Conservation (phyloP, 352 stramenopile genomes). For the Phytophthora foliorum region DNA sequence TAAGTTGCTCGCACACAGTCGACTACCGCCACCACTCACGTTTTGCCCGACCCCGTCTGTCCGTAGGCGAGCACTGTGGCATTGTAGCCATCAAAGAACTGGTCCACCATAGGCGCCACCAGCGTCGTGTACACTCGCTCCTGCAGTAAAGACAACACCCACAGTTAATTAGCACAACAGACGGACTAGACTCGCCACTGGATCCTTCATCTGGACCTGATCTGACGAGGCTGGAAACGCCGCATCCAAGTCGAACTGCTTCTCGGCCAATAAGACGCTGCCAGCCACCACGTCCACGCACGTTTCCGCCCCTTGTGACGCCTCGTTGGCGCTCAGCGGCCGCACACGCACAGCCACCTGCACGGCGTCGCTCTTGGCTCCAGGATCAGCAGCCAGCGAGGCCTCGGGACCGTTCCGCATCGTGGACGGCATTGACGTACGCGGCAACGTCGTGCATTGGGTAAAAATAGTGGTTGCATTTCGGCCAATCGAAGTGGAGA, state of each 20-base stretch:
- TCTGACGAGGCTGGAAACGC: conserved; percentile 56
- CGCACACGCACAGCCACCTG: conserved; percentile 50
- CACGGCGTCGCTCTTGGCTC: conserved; percentile 17
- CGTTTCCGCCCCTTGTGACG: conserved; percentile 30
- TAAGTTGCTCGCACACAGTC: neutral
- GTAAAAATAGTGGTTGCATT: conserved; percentile 14
- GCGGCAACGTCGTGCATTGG: conserved; percentile 20
- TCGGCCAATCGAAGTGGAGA: conserved; percentile 31
- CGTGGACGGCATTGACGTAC: conserved; percentile 3
- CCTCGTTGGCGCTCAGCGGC: conserved; percentile 43
- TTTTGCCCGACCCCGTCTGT: conserved; percentile 92
- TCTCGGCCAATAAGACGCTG: conserved; percentile 40
- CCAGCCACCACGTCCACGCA: conserved; percentile 38
- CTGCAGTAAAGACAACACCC: conserved; percentile 28
- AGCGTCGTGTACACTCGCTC: conserved; percentile 64
- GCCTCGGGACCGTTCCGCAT: neutral
- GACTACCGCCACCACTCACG: conserved; percentile 35
- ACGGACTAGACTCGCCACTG: neutral
- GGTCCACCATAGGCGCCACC: conserved; percentile 70
- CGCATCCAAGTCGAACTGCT: conserved; percentile 86
- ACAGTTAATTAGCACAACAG: conserved; percentile 1
- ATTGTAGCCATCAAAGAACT: conserved; percentile 96
- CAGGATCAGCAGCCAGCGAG: neutral
- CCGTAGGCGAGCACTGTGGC: conserved; percentile 96
- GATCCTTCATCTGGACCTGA: conserved; percentile 24